Evolutionary conservation across 805 yeast genomes (phyloP), one percentile per base, ranked within the genome.

Genomic region (Schizosaccharomyces japonicus): DNA sequence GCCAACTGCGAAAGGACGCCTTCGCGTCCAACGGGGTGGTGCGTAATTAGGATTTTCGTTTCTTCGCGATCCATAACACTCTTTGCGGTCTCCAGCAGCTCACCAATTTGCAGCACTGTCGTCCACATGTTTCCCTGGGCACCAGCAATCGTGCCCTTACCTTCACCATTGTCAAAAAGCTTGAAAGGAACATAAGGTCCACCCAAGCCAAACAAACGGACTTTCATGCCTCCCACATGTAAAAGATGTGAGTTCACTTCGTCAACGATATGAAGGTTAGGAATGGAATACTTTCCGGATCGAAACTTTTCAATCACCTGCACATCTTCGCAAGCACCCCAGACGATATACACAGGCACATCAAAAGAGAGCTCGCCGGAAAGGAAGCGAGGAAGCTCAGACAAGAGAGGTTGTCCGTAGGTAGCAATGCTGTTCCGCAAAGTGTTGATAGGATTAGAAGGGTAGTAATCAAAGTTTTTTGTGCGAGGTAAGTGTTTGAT

Each of bases 281-380:
- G 72, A 3, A 80, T 66, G 2, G 52, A 48, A 52, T 72, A 69
- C 10, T 64, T 61, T 3, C 78, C 78, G 48, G 64, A 59, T 49
- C 75, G 67, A 58, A 80, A 71, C 62, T 71, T 72, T 52, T 75
- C 72, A 39, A 80, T 60, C 21, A 80, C 80, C 3, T 68, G 56
- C 1, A 81, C 73, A 57, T 80, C 92, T 57, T 80, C 92, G 49
- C 76, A 66, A 58, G 78, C 76, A 0, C 90, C 90, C 54, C 71
- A 76, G n/a, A 77, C 72, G 3, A 85, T 73, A 62, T 80, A 80
- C 1, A 80, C 81, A 0, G 92, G 90, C 2, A 69, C 71, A 34
- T 60, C 60, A 53, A 70, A 65, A 50, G 44, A 52, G 47, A 57
- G 55, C 44, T 61, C 61, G 7, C 71, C 80, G 49, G 56, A 54